Conservation (phyloP, 2,329 filamentous ascomycete species). For the Colletotrichum sp. region DNA sequence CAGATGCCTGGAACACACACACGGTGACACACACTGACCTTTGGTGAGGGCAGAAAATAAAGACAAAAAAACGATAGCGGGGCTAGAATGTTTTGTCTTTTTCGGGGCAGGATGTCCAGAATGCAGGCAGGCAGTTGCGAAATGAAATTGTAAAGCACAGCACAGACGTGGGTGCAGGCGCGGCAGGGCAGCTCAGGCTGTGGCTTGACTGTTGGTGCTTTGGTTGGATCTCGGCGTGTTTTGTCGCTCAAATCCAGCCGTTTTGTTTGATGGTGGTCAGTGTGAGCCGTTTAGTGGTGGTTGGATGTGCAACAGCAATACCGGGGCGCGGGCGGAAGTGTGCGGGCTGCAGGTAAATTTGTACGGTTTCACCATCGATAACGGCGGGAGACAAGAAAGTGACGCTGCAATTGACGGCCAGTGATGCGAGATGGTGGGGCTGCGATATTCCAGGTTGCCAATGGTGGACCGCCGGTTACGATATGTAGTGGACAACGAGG, state of each 20-base stretch:
- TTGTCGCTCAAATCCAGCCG: not conserved
- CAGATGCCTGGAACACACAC: not conserved
- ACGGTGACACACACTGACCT: not conserved
- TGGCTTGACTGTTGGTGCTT: not conserved
- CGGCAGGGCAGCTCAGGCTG: not conserved
- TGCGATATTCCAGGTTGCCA: not conserved
- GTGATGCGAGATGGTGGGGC: not conserved
- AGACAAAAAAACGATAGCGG: conserved; percentile 6
- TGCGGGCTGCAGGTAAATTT: not conserved
- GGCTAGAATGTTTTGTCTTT: not conserved
- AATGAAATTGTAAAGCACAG: not conserved
- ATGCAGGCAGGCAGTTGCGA: not conserved
- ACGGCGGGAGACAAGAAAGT: not conserved
- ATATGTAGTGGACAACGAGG: not conserved
- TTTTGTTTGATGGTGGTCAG: not conserved
- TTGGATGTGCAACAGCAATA: not conserved
- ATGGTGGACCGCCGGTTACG: not conserved
- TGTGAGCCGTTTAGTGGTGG: not conserved
- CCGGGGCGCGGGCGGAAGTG: not conserved
- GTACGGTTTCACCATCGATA: conserved; percentile 13
- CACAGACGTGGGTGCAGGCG: not conserved
- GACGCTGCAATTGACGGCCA: not conserved
- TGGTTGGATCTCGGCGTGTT: not conserved
- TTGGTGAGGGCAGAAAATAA: not conserved
- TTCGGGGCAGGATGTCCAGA: not conserved